These are phyloP conservation scores for Colletotrichum orbiculare DNA, from an alignment of 2,329 filamentous ascomycete genomes.

Conservation along the genomic window DNA sequence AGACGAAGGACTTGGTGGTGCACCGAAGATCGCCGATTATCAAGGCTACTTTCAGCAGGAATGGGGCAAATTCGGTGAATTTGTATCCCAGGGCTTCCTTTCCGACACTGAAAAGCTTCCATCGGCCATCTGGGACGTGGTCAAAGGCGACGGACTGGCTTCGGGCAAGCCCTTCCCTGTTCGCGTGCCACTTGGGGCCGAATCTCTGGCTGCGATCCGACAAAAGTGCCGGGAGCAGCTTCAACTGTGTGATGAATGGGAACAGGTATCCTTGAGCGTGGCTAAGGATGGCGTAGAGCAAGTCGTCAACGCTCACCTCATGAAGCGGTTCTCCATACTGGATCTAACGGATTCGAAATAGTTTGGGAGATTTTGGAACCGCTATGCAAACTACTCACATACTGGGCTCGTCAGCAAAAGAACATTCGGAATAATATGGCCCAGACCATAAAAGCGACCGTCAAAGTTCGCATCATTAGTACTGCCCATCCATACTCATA, in stretches of 20 bases:
- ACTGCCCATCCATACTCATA: too few relatives aligned
- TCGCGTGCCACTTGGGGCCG: slow-evolving; percentile 45
- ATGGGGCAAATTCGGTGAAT: slow-evolving; percentile 39
- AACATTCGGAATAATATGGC: too few relatives aligned
- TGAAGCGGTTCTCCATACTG: slow-evolving; percentile 3
- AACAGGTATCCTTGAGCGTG: slow-evolving; percentile 3
- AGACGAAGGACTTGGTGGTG: slow-evolving; percentile 29
- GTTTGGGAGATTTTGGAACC: too few relatives aligned
- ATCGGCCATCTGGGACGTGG: slow-evolving; percentile 41
- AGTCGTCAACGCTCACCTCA: neutral
- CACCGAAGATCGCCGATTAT: slow-evolving; percentile 38
- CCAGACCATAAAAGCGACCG: too few relatives aligned
- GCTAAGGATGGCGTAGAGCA: neutral
- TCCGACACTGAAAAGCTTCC: slow-evolving; percentile 42
- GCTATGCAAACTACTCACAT: accelerated
- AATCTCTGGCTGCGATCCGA: slow-evolving; percentile 41
- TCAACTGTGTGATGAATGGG: slow-evolving; percentile 10
- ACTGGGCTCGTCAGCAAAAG: too few relatives aligned
- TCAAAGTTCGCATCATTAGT: too few relatives aligned
- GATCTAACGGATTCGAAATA: neutral
- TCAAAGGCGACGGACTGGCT: slow-evolving; percentile 43
- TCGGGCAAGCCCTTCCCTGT: slow-evolving; percentile 40
- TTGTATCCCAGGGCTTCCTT: slow-evolving; percentile 41
- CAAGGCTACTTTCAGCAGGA: slow-evolving; percentile 38
- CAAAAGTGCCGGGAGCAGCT: slow-evolving; percentile 40